phyloP scores from a whole-genome alignment of 257 asterid genomes.

The Verbena officinalis region DNA sequence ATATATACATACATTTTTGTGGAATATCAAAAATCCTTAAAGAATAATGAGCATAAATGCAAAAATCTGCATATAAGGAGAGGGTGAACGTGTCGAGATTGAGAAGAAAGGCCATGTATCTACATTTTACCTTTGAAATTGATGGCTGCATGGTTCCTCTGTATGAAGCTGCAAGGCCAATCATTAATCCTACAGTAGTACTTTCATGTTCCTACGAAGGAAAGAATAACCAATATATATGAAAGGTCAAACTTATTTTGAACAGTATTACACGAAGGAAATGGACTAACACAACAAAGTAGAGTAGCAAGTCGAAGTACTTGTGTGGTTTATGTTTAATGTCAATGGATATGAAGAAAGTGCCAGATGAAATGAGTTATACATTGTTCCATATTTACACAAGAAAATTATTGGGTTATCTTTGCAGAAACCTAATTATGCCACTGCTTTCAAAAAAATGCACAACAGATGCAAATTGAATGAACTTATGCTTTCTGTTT shows the following conservation, averaged over 20 bases:
- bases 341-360: background rate
- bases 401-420: conserved; percentile 3
- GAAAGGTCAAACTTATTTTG: background rate
- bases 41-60: background rate
- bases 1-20: background rate
- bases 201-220: conserved; percentile 85
- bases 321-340: conserved; percentile 16
- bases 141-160: conserved; percentile 98
- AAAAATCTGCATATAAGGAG: conserved; percentile 15
- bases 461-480: conserved; percentile 8
- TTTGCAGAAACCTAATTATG: conserved; percentile 8
- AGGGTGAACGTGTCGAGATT: conserved; percentile 8
- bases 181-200: conserved; percentile 95
- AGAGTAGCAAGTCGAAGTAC: conserved; percentile 14
- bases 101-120: conserved; percentile 26
- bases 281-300: conserved; percentile 10
- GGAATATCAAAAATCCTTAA: conserved; percentile 8
- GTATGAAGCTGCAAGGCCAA: conserved; percentile 97
- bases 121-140: conserved; percentile 77
- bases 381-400: background rate
- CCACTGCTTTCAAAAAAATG: background rate
- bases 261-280: background rate
- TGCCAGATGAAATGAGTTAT: background rate
- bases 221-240: conserved; percentile 7
- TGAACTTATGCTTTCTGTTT: background rate